A percentile compares a stretch with the other conserved stretches of the same genome.
These are phyloP conservation scores for Geotrichum candidum DNA, from an alignment of 1,139 yeast species.

Conservation along the genomic window DNA sequence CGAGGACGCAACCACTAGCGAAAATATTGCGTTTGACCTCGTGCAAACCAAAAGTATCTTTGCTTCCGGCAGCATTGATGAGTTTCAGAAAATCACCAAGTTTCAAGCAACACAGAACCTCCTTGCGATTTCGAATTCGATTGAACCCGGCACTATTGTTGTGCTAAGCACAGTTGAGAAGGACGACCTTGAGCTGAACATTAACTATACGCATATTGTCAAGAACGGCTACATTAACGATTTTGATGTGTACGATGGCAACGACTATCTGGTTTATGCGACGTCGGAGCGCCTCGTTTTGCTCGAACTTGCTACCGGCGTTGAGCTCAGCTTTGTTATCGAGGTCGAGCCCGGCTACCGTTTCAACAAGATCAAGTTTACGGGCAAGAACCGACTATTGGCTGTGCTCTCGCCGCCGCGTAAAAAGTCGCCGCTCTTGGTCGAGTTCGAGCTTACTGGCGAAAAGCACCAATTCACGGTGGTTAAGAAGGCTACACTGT, in stretches of 20 bases:
- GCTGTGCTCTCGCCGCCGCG: constrained; percentile 25
- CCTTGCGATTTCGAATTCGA: constrained; percentile 21
- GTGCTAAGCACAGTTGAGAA: not conserved
- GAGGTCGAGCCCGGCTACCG: constrained; percentile 18
- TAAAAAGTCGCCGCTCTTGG: constrained; percentile 31
- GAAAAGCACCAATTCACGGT: constrained; percentile 42
- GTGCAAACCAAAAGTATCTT: constrained; percentile 16
- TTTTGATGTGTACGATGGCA: constrained; percentile 21
- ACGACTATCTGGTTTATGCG: constrained; percentile 23
- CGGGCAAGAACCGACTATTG: constrained; percentile 32
- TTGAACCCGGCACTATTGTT: constrained; percentile 5
- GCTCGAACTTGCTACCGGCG: constrained; percentile 24
- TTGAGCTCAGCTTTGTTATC: constrained; percentile 18
- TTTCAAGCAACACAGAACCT: constrained; percentile 19
- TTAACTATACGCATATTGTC: constrained; percentile 8
- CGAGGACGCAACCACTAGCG: constrained; percentile 7
- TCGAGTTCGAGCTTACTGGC: not conserved
- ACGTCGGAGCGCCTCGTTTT: constrained; percentile 23
- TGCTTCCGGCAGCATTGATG: constrained; percentile 20
- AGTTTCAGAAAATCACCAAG: constrained; percentile 29
- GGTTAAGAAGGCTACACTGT: constrained; percentile 55
- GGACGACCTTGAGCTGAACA: not conserved
- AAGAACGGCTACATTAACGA: constrained; percentile 21
- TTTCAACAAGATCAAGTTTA: constrained; percentile 57
- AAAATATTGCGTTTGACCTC: not conserved